These are phyloP conservation scores for Obelidium mucronatum DNA, from an alignment of 192 early-diverging fungal species.

Conservation along the genomic window DNA sequence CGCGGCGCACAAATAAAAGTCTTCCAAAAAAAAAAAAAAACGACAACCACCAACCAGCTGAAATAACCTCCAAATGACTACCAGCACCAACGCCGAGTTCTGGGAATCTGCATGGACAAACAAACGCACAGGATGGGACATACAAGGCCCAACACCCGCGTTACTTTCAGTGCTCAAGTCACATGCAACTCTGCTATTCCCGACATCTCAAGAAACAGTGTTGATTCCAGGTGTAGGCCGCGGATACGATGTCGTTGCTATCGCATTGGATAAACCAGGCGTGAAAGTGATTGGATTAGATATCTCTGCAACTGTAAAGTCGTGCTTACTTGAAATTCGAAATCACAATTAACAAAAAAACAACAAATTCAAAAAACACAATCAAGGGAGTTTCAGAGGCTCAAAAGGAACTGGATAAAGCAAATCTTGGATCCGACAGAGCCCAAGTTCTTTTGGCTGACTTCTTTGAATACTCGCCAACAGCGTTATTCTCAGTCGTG, in stretches of 20 bases:
- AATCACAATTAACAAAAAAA: too few relatives aligned
- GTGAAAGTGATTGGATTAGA: conserved; percentile 20
- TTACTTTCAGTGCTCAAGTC: not conserved
- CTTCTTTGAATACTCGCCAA: conserved; percentile 14
- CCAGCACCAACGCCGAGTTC: not conserved
- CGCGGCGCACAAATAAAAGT: too few relatives aligned
- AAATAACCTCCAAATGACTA: too few relatives aligned
- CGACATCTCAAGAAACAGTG: conserved; percentile 32
- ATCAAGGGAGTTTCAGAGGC: conserved; percentile 22
- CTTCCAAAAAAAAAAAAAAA: too few relatives aligned
- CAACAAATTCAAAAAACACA: not conserved
- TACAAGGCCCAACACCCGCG: conserved; percentile 23
- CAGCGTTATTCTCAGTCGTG: conserved; percentile 53
- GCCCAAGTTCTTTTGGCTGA: not conserved
- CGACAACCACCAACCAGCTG: too few relatives aligned
- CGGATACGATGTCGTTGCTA: conserved; percentile 80
- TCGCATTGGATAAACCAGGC: conserved; percentile 62
- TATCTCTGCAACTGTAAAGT: not conserved
- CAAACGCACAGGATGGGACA: conserved; percentile 27
- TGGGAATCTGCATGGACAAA: conserved; percentile 33
- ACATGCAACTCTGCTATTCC: conserved; percentile 1
- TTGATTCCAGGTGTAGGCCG: conserved; percentile 72
- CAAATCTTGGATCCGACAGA: not conserved
- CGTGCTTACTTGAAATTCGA: not conserved
- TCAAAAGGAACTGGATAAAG: not conserved